phyloP scores from a whole-genome alignment of 495 filamentous ascomycete species.

The Parathielavia hyrcaniae region DNA sequence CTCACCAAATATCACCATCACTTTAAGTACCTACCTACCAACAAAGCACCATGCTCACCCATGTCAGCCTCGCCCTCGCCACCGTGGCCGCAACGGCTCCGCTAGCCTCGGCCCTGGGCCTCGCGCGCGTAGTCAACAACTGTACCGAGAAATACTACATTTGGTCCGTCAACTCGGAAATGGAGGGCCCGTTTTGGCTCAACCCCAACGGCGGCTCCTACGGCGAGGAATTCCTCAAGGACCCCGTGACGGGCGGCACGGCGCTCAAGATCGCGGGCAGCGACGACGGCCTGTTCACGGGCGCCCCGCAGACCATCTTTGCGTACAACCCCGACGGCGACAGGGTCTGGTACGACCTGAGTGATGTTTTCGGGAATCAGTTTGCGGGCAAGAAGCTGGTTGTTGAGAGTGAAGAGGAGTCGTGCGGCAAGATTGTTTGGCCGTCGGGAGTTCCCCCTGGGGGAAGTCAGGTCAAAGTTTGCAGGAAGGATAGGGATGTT shows the following conservation, averaged over 20 bases:
- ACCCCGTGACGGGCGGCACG: slow-evolving; percentile 49
- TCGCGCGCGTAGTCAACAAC: slow-evolving; percentile 49
- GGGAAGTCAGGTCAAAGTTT: slow-evolving; percentile 50
- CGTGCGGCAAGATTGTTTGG: slow-evolving; percentile 48
- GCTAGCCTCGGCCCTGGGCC: slow-evolving; percentile 40
- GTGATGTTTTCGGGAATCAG: slow-evolving; percentile 50
- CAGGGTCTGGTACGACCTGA: slow-evolving; percentile 52
- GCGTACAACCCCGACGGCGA: slow-evolving; percentile 48
- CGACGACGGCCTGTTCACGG: slow-evolving; percentile 49
- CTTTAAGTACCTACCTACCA: too few species aligned
- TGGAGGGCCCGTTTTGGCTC: slow-evolving; percentile 38
- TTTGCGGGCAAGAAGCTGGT: slow-evolving; percentile 44
- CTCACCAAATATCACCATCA: too few species aligned
- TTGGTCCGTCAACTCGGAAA: slow-evolving; percentile 49
- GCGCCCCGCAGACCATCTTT: slow-evolving; percentile 48
- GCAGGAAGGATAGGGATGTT: slow-evolving; percentile 32
- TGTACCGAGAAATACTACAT: slow-evolving; percentile 45
- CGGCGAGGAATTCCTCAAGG: slow-evolving; percentile 40
- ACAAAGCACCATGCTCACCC: slow-evolving; percentile 3
- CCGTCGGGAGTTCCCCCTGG: slow-evolving; percentile 41
- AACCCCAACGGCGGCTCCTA: slow-evolving; percentile 31
- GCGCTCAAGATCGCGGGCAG: slow-evolving; percentile 50
- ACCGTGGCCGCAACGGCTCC: slow-evolving; percentile 22
- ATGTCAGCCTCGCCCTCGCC: slow-evolving; percentile 19
- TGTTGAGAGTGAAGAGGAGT: slow-evolving; percentile 35